Conservation (phyloP, 257 asterid genomes). For the Plantago elongata region DNA sequence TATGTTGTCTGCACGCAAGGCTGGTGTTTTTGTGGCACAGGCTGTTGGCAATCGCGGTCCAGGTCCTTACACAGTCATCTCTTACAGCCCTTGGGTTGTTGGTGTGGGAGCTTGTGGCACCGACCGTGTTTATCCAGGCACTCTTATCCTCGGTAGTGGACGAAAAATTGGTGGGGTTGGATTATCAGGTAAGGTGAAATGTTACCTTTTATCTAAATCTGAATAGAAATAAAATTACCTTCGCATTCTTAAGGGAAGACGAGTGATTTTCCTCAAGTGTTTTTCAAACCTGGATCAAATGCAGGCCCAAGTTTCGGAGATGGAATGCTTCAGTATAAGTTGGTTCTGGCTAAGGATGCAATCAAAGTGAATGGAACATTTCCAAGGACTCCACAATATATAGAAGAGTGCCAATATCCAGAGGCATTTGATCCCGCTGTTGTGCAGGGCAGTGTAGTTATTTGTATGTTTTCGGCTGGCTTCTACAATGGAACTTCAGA, state of each 20-base stretch:
- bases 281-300: neutral
- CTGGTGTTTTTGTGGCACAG: conserved; percentile 75
- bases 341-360: conserved; percentile 82
- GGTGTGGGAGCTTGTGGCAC: conserved; percentile 74
- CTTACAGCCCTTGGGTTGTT: conserved; percentile 84
- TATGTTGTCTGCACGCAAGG: conserved; percentile 74
- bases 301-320: conserved; percentile 72
- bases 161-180: conserved; percentile 62
- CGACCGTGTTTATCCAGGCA: conserved; percentile 74
- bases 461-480: conserved; percentile 82
- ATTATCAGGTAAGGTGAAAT: conserved; percentile 48
- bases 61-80: conserved; percentile 58
- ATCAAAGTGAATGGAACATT: conserved; percentile 34
- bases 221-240: neutral
- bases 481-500: conserved; percentile 62
- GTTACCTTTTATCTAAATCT: neutral
- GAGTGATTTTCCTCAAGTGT: too few species aligned
- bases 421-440: conserved; percentile 60
- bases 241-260: neutral
- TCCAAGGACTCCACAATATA: conserved; percentile 44
- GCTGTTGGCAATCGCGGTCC: conserved; percentile 94
- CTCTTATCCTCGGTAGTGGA: conserved; percentile 74
- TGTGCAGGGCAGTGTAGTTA: conserved; percentile 62
- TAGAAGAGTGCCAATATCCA: conserved; percentile 77
- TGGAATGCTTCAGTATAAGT: conserved; percentile 46